A percentile compares a stretch with the other conserved stretches of the same genome.
Conservation (phyloP, 768 basidiomycete species). For the Hygrophorus russula region DNA sequence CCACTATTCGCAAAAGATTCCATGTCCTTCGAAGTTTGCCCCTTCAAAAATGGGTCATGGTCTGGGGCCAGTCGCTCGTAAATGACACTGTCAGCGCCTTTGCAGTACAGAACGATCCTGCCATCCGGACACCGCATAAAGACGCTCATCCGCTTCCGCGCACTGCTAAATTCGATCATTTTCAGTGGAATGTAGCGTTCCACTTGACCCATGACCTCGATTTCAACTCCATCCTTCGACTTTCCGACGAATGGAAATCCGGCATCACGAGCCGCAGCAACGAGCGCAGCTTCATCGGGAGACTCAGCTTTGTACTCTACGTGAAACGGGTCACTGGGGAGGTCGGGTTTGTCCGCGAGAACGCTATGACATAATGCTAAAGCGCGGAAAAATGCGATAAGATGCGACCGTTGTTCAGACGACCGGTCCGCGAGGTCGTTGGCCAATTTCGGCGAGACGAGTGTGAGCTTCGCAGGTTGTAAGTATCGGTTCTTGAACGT, state of each 20-base stretch:
- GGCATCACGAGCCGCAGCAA: slow-evolving; percentile 82
- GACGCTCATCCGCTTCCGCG: slow-evolving; percentile 93
- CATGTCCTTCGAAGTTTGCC: slow-evolving; percentile 76
- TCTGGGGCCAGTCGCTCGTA: slow-evolving; percentile 73
- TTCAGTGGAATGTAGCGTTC: slow-evolving; percentile 76
- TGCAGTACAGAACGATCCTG: slow-evolving; percentile 76
- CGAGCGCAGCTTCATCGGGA: slow-evolving; percentile 91
- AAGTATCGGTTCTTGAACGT: slow-evolving; percentile 84
- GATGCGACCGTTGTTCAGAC: slow-evolving; percentile 47
- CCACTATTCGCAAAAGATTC: slow-evolving; percentile 91
- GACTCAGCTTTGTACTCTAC: slow-evolving; percentile 94
- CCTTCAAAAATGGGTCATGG: slow-evolving; percentile 66
- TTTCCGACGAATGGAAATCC: slow-evolving; percentile 86
- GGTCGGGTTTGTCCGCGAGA: slow-evolving; percentile 66
- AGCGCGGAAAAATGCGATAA: slow-evolving; percentile 87
- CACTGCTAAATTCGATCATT: slow-evolving; percentile 87
- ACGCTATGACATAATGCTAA: slow-evolving; percentile 92
- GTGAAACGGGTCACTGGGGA: slow-evolving; percentile 43
- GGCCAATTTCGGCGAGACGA: slow-evolving; percentile 80
- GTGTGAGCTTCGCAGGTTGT: slow-evolving; percentile 71
- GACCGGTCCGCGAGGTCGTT: slow-evolving; percentile 58
- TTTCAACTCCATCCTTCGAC: slow-evolving; percentile 65
- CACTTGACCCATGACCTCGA: slow-evolving; percentile 83
- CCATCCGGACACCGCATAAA: slow-evolving; percentile 81
- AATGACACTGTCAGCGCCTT: slow-evolving; percentile 96